Evolutionary conservation across 495 filamentous ascomycete genomes (phyloP), one percentile per base, ranked within the genome.

Genomic region (Penicillium maclennaniae): DNA sequence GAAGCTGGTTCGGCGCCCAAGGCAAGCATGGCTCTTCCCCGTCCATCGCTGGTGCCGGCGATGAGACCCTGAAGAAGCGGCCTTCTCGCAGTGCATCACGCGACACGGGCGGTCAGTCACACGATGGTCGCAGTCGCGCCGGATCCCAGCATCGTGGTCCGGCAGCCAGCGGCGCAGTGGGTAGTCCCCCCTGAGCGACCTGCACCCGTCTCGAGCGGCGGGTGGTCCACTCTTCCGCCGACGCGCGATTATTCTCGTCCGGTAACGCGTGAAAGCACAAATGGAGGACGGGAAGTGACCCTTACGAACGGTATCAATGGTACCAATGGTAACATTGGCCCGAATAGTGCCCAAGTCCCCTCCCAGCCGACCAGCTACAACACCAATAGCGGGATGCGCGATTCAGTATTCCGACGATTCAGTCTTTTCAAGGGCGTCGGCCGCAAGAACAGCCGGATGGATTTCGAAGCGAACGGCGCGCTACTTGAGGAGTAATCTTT

Each of bases 351-450:
- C 23, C 23, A 23, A 2, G 8, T 14, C 10, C 15, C 31, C 15
- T 19, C 12, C 17, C 23, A 17, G 2, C 14, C 7, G 15, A n/a
- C 23, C 28, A 38, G 8, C n/a, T 0, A 2, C 20, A 44, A 34
- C 15, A 23, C 43, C 40, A 45, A 52, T 17, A 52, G 58, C n/a
- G 66, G 65, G 34, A 65, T 68, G 45, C 67, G 72, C 38, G 76
- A 78, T 51, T 78, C 75, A 45, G 69, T 79, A 19, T 68, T 72
- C 63, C 78, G 71, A 49, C 63, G 74, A 54, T 73, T 76, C 58
- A 78, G 74, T 54, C 55, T 76, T 19, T 63, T 77, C 49, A 75
- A 72, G 53, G 73, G 72, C 12, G 69, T 77, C 45, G 68, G 72
- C 19, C 69, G 70, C 41, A 77, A 77, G 62, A 59, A 43, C 49